Percentiles rank a stretch among this genome's conserved stretches.
phyloP scores from a whole-genome alignment of 169 alveolate genomes.

The Hepatocystis sp. region DNA sequence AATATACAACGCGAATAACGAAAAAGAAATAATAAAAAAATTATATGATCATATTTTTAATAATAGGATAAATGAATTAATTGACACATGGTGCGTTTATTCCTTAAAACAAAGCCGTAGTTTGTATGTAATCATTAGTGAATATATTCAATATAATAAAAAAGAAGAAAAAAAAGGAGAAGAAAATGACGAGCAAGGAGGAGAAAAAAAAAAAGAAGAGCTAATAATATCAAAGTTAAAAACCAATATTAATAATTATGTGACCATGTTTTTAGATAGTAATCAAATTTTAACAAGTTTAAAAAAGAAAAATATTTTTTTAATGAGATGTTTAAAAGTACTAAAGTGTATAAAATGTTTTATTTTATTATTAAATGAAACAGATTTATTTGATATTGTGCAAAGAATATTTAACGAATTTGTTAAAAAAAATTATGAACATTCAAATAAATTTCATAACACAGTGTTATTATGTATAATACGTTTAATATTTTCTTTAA shows the following conservation, averaged over 20 bases:
- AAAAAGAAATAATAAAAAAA: conserved; percentile 27
- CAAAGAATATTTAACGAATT: conserved; percentile 26
- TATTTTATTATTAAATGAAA: conserved; percentile 7
- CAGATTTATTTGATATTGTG: conserved; percentile 28
- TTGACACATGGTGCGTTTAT: conserved; percentile 59
- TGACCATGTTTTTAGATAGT: conserved; percentile 33
- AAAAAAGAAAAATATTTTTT: conserved; percentile 47
- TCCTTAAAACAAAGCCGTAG: conserved; percentile 65
- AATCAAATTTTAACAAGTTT: conserved; percentile 32
- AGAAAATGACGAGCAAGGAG: neutral
- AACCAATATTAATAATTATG: conserved; percentile 16
- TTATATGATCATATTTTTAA: conserved; percentile 28
- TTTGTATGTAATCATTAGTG: conserved; percentile 33
- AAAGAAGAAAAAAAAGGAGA: neutral
- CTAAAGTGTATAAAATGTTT: conserved; percentile 32
- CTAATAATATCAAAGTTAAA: conserved; percentile 7
- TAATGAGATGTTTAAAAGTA: conserved; percentile 73
- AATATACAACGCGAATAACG: conserved; percentile 14
- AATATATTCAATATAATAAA: conserved; percentile 16
- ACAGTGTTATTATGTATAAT: conserved; percentile 20
- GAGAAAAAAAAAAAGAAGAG: neutral
- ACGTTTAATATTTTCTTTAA: conserved; percentile 25
- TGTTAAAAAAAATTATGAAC: conserved; percentile 37
- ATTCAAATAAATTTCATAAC: conserved; percentile 59
- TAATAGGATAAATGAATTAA: conserved; percentile 37